Conservation (phyloP, 345 rosid genomes). For the Boechera retrofracta region DNA sequence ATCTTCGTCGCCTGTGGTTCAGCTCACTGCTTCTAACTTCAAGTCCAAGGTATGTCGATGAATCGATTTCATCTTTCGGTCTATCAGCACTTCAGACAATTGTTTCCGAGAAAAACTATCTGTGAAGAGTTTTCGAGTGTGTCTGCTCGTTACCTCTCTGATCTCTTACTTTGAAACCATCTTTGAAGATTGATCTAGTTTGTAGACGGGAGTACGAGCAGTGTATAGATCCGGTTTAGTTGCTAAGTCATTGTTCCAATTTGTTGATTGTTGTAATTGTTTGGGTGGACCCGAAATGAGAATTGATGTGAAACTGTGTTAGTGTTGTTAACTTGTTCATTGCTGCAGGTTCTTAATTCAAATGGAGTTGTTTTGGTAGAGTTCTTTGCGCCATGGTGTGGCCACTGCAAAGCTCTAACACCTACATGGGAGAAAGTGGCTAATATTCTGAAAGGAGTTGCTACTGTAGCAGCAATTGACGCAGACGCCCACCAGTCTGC, state of each 20-base stretch:
- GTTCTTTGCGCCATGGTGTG: constrained; percentile 99
- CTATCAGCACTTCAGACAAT: not conserved
- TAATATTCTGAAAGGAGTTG: constrained; percentile 80
- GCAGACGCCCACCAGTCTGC: constrained; percentile 95
- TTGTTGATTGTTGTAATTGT: not conserved
- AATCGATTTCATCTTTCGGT: constrained; percentile 28
- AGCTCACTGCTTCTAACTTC: constrained; percentile 96
- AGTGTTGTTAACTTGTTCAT: not conserved
- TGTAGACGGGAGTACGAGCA: not conserved
- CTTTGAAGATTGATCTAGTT: constrained; percentile 32
- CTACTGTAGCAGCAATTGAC: constrained; percentile 93
- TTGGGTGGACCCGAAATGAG: constrained; percentile 12
- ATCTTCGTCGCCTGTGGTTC: constrained; percentile 96
- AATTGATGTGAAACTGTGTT: constrained; percentile 16
- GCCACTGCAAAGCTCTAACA: constrained; percentile 90
- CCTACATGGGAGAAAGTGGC: constrained; percentile 98
- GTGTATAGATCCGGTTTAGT: constrained; percentile 27
- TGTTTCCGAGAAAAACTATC: not conserved
- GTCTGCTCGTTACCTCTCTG: not conserved
- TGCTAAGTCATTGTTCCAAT: not conserved
- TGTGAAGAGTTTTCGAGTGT: not conserved
- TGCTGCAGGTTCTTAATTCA: constrained; percentile 75
- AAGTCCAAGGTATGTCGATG: constrained; percentile 75
- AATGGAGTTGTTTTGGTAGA: constrained; percentile 92
- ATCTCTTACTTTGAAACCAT: not conserved